A percentile compares a stretch with the other conserved stretches of the same genome.
Conservation (phyloP, 768 basidiomycete species). For the Kwoniella sp. region DNA sequence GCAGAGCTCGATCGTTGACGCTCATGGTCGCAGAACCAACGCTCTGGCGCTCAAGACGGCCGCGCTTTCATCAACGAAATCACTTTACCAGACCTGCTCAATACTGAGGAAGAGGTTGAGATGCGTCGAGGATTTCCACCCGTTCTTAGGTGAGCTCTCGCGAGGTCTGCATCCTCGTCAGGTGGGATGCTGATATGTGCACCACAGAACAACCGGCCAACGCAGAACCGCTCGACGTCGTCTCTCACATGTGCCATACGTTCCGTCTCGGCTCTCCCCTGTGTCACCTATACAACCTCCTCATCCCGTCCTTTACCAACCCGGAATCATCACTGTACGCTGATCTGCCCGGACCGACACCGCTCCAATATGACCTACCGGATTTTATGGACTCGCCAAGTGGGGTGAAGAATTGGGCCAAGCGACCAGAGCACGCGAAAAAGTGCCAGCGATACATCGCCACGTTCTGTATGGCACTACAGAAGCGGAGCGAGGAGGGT, state of each 20-base stretch:
- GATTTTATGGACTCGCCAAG: constrained; percentile 32
- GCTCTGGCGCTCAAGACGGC: constrained; percentile 49
- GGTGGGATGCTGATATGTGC: not conserved
- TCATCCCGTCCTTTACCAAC: constrained; percentile 52
- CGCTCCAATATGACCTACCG: constrained; percentile 44
- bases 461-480: constrained; percentile 84
- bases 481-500: constrained; percentile 59
- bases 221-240: constrained; percentile 62
- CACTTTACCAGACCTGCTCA: constrained; percentile 45
- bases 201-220: constrained; percentile 33
- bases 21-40: constrained; percentile 33
- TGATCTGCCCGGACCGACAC: constrained; percentile 17
- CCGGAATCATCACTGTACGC: constrained; percentile 25
- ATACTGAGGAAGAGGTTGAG: constrained; percentile 35
- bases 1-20: no score
- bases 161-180: no score
- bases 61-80: constrained; percentile 39
- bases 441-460: constrained; percentile 86
- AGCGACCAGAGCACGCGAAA: constrained; percentile 63
- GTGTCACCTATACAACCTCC: constrained; percentile 92
- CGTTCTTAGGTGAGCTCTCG: constrained; percentile 40
- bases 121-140: constrained; percentile 40
- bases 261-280: constrained; percentile 89
- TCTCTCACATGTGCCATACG: constrained; percentile 89
- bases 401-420: constrained; percentile 44